These are phyloP conservation scores for Rauvolfia tetraphylla DNA, from an alignment of 257 asterid genomes.

Conservation along the genomic window DNA sequence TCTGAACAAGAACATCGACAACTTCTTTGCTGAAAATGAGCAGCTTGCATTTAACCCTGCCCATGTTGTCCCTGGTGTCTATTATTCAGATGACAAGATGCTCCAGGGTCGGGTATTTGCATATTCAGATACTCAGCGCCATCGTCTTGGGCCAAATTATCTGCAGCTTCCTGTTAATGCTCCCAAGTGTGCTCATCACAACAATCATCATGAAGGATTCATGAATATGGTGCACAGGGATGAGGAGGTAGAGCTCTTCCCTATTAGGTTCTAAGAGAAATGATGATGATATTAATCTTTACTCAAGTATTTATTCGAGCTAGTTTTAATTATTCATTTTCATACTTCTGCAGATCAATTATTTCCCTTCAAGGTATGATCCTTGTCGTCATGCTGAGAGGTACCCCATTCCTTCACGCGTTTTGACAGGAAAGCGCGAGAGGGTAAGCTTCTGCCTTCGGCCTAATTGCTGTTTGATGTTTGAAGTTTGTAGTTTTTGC, in stretches of 20 bases:
- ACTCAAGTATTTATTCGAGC: neutral
- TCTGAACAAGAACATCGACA: conserved; percentile 83
- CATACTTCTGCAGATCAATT: conserved; percentile 31
- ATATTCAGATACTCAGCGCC: conserved; percentile 46
- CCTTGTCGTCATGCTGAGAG: conserved; percentile 43
- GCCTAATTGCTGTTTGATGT: neutral
- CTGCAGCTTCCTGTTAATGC: conserved; percentile 53
- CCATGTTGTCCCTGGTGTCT: conserved; percentile 43
- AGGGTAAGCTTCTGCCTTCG: conserved; percentile 21
- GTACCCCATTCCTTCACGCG: conserved; percentile 37
- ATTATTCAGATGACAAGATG: conserved; percentile 47
- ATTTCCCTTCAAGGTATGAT: conserved; percentile 53
- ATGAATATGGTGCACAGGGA: conserved; percentile 54
- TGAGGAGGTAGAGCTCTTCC: conserved; percentile 41
- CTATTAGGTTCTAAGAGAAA: neutral
- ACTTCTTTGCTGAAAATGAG: conserved; percentile 57
- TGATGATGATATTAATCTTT: neutral
- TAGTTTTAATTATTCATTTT: neutral
- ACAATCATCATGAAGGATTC: conserved; percentile 47
- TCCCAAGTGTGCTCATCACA: conserved; percentile 52
- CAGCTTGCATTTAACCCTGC: conserved; percentile 56
- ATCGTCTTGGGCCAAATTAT: conserved; percentile 55
- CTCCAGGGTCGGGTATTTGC: conserved; percentile 48
- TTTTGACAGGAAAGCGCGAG: conserved; percentile 44
- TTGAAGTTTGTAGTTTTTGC: neutral